These are phyloP conservation scores for Ophiostoma sp. DNA, from an alignment of 2,329 filamentous ascomycete genomes.

Conservation along the genomic window DNA sequence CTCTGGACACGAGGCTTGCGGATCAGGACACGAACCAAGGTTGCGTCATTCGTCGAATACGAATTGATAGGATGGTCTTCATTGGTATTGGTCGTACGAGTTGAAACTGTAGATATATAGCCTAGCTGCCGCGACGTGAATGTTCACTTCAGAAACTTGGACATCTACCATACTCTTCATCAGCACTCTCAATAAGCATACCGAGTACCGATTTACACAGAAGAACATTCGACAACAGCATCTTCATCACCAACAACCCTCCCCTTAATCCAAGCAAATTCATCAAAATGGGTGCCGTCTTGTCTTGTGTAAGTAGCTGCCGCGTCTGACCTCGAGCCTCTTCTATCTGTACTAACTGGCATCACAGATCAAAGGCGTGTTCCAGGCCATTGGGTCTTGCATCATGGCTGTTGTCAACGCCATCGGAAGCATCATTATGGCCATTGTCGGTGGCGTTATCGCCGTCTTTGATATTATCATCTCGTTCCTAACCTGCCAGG, in stretches of 20 bases:
- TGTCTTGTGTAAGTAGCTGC: conserved; percentile 66
- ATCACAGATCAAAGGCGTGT: conserved; percentile 44
- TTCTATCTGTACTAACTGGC: not conserved
- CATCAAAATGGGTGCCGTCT: conserved; percentile 67
- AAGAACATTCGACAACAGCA: not conserved
- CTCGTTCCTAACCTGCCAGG: conserved; percentile 56
- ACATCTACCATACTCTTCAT: too few species aligned
- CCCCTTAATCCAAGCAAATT: not conserved
- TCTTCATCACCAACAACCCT: not conserved
- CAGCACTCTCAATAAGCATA: too few species aligned
- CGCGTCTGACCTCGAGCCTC: not conserved
- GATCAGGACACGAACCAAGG: not conserved
- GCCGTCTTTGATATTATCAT: conserved; percentile 61
- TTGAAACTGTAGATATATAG: not conserved
- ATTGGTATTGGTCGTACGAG: too few species aligned
- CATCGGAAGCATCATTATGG: conserved; percentile 58
- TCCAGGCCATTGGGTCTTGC: conserved; percentile 59
- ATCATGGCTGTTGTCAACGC: conserved; percentile 65
- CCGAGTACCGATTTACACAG: not conserved
- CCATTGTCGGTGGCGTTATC: conserved; percentile 63
- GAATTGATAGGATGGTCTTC: not conserved
- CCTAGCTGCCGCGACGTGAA: not conserved
- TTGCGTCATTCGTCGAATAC: conserved; percentile 2
- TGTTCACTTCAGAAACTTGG: too few species aligned
- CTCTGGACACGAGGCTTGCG: not conserved